Evolutionary conservation across 1,284 basidiomycete genomes (phyloP).

Genomic region (Tylopilus sp.): DNA sequence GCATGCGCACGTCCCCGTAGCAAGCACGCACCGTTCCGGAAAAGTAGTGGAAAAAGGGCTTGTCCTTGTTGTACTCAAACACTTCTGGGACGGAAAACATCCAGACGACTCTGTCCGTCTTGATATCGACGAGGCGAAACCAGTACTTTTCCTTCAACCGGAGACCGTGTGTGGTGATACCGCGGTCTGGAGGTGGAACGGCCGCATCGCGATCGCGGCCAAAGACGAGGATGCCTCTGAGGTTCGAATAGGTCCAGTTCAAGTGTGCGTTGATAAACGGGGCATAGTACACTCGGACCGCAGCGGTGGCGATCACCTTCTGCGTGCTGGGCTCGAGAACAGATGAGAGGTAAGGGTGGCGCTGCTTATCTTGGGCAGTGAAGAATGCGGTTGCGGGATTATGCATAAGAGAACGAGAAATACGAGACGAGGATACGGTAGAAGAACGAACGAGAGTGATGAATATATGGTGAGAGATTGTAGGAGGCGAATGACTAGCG

Average conservation of each 20-base stretch:
- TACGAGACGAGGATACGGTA: neutral
- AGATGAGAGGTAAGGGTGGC: conserved; percentile 37
- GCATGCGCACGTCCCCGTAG: neutral
- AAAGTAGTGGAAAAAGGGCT: conserved; percentile 90
- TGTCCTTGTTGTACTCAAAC: conserved; percentile 81
- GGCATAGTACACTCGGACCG: conserved; percentile 50
- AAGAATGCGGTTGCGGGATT: conserved; percentile 32
- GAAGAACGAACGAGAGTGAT: conserved; percentile 21
- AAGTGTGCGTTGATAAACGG: conserved; percentile 41
- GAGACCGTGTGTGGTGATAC: conserved; percentile 19
- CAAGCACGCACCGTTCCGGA: conserved; percentile 62
- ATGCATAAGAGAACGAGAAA: conserved; percentile 23
- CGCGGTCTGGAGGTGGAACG: conserved; percentile 20
- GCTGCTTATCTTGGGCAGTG: conserved; percentile 37
- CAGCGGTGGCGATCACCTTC: conserved; percentile 34
- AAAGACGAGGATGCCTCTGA: conserved; percentile 69
- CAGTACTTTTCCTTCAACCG: conserved; percentile 46
- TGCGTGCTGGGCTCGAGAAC: conserved; percentile 34
- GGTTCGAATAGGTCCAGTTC: conserved; percentile 69
- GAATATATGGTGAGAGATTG: conserved; percentile 17
- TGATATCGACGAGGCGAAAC: conserved; percentile 72
- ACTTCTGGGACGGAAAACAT: conserved; percentile 78
- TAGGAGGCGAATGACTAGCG: conserved; percentile 10
- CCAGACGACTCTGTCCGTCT: conserved; percentile 78
- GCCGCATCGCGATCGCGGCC: conserved; percentile 51